Conservation (phyloP, 768 basidiomycete species). For the Mrakia blollopis region DNA sequence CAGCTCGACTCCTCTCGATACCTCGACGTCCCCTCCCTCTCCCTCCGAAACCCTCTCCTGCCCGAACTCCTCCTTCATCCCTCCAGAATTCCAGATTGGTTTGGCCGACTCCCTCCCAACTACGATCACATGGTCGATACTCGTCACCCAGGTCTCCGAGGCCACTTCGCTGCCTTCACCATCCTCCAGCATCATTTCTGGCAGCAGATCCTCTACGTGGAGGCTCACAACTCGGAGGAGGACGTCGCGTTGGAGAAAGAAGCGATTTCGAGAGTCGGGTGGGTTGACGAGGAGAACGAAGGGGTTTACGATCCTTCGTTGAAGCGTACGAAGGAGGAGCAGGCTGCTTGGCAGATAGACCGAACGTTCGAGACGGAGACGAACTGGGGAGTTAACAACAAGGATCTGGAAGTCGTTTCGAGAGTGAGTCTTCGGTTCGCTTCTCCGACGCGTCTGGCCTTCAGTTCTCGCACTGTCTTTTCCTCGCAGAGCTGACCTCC, state of each 20-base stretch:
- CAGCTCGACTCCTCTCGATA: background rate
- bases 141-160: background rate
- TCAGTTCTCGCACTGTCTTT: background rate
- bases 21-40: background rate
- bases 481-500: too few relatives aligned
- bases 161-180: background rate
- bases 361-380: background rate
- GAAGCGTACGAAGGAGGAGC: background rate
- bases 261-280: background rate
- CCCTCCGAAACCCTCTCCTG: background rate
- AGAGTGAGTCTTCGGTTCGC: background rate
- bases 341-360: background rate
- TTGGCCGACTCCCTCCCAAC: too few relatives aligned
- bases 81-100: too few relatives aligned
- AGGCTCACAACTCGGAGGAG: background rate
- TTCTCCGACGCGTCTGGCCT: background rate
- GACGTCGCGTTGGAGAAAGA: background rate
- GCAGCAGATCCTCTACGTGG: background rate
- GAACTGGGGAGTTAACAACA: too few relatives aligned
- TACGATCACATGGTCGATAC: background rate
- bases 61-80: background rate
- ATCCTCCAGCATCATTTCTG: background rate
- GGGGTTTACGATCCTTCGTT: background rate
- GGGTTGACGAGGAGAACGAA: background rate
- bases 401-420: background rate